Percentiles rank a stretch among this genome's conserved stretches.
These are phyloP conservation scores for Talaromyces sp. DNA, from an alignment of 2,329 filamentous ascomycete genomes.

Conservation along the genomic window DNA sequence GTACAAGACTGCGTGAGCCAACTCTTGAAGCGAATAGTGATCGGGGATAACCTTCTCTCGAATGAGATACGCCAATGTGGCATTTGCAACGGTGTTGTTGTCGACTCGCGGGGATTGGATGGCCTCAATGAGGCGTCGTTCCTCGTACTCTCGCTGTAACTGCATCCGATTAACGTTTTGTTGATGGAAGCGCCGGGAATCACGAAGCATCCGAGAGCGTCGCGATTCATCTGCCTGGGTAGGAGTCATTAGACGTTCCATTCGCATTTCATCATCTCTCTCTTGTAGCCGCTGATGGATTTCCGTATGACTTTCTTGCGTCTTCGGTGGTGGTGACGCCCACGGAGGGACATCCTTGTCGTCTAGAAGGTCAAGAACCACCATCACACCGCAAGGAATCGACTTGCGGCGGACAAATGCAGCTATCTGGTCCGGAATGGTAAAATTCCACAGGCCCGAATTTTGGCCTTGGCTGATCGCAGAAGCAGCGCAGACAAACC, in stretches of 20 bases:
- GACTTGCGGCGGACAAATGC: constrained; percentile 20
- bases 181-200: constrained; percentile 14
- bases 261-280: constrained; percentile 14
- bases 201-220: constrained; percentile 16
- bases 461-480: constrained; percentile 16
- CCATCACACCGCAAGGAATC: constrained; percentile 25
- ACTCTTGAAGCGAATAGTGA: constrained; percentile 18
- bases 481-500: constrained; percentile 24
- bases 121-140: constrained; percentile 20
- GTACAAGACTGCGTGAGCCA: constrained; percentile 23
- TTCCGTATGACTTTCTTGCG: constrained; percentile 13
- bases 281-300: constrained; percentile 16
- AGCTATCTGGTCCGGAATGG: constrained; percentile 18
- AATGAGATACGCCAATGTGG: constrained; percentile 22
- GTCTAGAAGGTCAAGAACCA: constrained; percentile 21
- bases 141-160: constrained; percentile 17
- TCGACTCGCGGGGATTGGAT: constrained; percentile 21
- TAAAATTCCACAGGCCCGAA: constrained; percentile 21
- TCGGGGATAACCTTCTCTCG: constrained; percentile 19
- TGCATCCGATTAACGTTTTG: constrained; percentile 15
- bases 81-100: constrained; percentile 19
- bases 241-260: constrained; percentile 23
- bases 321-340: constrained; percentile 13
- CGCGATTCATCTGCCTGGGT: constrained; percentile 21
- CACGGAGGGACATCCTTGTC: constrained; percentile 23